Base-by-base conservation (phyloP, 139 green algal genomes). In the Limnomonas spitsbergensis region DNA sequence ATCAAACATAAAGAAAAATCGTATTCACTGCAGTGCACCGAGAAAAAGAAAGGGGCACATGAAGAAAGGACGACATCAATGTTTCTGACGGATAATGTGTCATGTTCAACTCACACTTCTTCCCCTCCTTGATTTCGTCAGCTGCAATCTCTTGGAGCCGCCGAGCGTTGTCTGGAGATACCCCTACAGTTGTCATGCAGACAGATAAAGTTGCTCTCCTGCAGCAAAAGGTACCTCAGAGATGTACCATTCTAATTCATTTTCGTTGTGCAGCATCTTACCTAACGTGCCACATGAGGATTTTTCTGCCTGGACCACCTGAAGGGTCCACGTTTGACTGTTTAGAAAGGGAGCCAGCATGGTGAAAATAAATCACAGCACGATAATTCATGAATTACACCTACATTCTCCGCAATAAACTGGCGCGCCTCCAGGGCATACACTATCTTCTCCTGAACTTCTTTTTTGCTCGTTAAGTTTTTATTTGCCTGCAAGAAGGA, bases 331-430 rank as follows among this genome's bases (percentile, higher is more conserved):
- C n/a, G n/a, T n/a, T n/a, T n/a, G n/a, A n/a, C n/a, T n/a, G n/a
- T n/a, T n/a, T n/a, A n/a, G n/a, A n/a, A n/a, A n/a, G n/a, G n/a
- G n/a, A n/a, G n/a, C n/a, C n/a, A n/a, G n/a, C n/a, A n/a, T n/a
- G n/a, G n/a, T n/a, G n/a, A n/a, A n/a, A n/a, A n/a, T 14, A 61
- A 20, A 61, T 61, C 47, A 61, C 47, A 61, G 47, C 14, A 61
- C 20, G 20, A 61, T 61, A 61, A 20, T 20, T 20, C 20, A 20
- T 61, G 14, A 61, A 14, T 61, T 61, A 61, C 9, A 34, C 56
- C 29, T 32, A 70, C 56, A 70, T 70, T 70, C 29, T 70, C 14
- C 29, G 24, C 14, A 70, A 70, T 70, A 20, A 70, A 70, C 56
- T 35, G 7, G n/a, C 29, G 9, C 4, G 14, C 56, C 27, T 70